Conservation (phyloP, 2,329 filamentous ascomycete species). For the Cercospora sp. region DNA sequence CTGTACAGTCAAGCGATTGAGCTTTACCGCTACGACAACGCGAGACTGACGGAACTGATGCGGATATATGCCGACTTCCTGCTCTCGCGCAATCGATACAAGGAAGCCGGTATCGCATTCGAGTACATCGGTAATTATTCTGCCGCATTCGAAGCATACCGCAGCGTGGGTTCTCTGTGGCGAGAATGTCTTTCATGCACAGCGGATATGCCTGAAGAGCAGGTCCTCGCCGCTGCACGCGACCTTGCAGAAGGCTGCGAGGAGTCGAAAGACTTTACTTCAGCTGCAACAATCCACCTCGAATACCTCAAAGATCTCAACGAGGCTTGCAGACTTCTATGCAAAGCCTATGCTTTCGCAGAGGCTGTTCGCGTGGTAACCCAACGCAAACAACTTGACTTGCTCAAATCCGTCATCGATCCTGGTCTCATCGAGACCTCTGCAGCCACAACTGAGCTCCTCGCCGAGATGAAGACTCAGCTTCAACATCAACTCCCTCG, state of each 20-base stretch:
- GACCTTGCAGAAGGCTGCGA: constrained; percentile 74
- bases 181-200: constrained; percentile 84
- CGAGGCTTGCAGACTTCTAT: constrained; percentile 72
- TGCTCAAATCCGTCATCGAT: constrained; percentile 72
- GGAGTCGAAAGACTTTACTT: constrained; percentile 80
- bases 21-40: constrained; percentile 78
- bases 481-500: constrained; percentile 82
- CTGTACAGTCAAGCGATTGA: constrained; percentile 77
- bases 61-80: constrained; percentile 78
- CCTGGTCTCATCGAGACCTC: constrained; percentile 77
- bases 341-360: constrained; percentile 82
- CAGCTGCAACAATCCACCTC: constrained; percentile 75
- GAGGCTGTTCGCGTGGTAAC: constrained; percentile 81
- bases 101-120: constrained; percentile 84
- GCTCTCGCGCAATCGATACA: constrained; percentile 71
- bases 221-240: constrained; percentile 68
- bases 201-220: constrained; percentile 60
- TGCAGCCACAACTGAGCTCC: constrained; percentile 80
- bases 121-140: constrained; percentile 77
- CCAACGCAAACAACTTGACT: constrained; percentile 59
- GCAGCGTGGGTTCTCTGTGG: constrained; percentile 76
- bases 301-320: constrained; percentile 77
- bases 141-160: constrained; percentile 79
- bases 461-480: constrained; percentile 89
- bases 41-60: constrained; percentile 68